A percentile compares a stretch with the other conserved stretches of the same genome.
These are phyloP conservation scores for Dillenia turbinata DNA, from an alignment of 164 flowering plant genomes.

Conservation along the genomic window DNA sequence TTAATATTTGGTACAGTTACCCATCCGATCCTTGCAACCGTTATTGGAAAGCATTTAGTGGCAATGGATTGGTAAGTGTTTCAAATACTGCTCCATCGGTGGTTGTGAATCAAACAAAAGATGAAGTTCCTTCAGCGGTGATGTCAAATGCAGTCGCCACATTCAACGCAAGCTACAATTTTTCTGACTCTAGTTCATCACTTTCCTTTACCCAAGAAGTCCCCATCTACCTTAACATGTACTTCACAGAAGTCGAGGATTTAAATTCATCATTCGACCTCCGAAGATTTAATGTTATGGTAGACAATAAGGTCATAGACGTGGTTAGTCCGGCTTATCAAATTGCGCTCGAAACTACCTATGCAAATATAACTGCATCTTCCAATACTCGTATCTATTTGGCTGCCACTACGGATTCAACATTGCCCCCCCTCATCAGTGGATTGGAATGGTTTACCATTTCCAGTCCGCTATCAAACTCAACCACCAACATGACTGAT, in stretches of 20 bases:
- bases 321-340: slow-evolving; percentile 23
- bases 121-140: no score
- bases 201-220: background rate
- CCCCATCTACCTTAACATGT: slow-evolving; percentile 21
- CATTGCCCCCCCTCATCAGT: slow-evolving; percentile 29
- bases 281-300: slow-evolving; percentile 4
- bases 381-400: slow-evolving; percentile 14
- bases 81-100: no score
- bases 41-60: no score
- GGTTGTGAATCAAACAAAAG: no score
- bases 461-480: no score
- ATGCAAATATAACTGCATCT: slow-evolving; percentile 10
- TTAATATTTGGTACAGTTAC: no score
- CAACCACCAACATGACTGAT: slow-evolving; percentile 4
- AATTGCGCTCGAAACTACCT: slow-evolving; percentile 1
- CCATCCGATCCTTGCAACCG: no score
- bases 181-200: no score
- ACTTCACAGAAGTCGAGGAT: slow-evolving; percentile 33
- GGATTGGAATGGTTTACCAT: slow-evolving; percentile 23
- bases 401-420: slow-evolving; percentile 12
- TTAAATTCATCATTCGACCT: slow-evolving; percentile 2
- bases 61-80: no score
- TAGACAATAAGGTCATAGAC: no score
- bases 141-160: no score
- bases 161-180: no score